Conservation (phyloP, 202 grass and related monocot species). For the Bolboschoenoplectus hybrid region DNA sequence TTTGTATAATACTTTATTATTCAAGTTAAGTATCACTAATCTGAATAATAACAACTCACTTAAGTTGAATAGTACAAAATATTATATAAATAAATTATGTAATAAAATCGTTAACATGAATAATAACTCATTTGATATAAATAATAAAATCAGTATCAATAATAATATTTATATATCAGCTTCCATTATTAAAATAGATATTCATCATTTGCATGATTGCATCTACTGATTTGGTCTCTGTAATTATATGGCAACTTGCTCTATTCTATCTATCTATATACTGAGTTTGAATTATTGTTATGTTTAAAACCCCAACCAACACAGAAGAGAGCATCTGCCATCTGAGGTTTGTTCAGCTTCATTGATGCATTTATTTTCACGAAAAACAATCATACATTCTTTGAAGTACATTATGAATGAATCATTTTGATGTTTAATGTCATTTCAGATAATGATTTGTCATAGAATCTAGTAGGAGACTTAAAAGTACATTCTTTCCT, state of each 20-base stretch:
- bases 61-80: too few species aligned
- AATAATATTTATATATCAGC: too few species aligned
- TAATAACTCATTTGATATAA: too few species aligned
- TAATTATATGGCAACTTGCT: constrained; percentile 27
- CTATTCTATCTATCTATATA: background rate
- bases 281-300: constrained; percentile 20
- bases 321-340: background rate
- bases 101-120: too few species aligned
- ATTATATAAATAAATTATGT: too few species aligned
- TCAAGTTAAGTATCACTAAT: too few species aligned
- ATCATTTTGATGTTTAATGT: background rate
- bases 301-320: background rate
- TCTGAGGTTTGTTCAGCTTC: background rate
- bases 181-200: background rate
- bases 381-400: background rate
- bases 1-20: too few species aligned
- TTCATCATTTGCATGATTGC: constrained; percentile 11
- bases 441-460: background rate
- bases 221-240: background rate
- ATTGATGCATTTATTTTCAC: background rate
- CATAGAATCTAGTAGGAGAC: background rate
- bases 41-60: too few species aligned
- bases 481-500: background rate
- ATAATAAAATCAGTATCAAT: too few species aligned
- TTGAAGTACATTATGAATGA: background rate